Base-by-base conservation (phyloP, 1,284 basidiomycete genomes). In the Sanghuangporus baumii region DNA sequence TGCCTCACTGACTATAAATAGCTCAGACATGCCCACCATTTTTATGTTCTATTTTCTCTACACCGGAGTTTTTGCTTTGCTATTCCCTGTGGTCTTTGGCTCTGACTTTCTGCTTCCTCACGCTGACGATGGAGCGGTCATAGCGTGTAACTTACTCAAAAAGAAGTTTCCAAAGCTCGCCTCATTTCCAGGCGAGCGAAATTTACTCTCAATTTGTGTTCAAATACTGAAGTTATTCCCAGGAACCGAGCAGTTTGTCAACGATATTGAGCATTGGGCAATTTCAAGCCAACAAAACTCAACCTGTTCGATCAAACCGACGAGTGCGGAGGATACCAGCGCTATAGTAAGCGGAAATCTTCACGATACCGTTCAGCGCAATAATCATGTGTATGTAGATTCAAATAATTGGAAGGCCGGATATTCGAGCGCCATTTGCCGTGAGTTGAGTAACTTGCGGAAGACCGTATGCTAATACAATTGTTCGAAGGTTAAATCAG, bases 401-500 rank as follows among this genome's bases (percentile, higher is more conserved):
- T 12, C 37, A 48, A 23, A 41, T 63, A 26, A 50, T 62, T 9
- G 61, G 61, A 26, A 50, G 61, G 38, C n/a, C 46, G 23, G 61
- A 62, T 43, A 59, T 63, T 18, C 63, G 63, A 8, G 51, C 63
- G 3, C 65, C 65, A 11, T 66, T 66, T 60, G 65, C 65, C 12
- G 65, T 66, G 31, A 59, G 62, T 48, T 14, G 16, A 18, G 47
- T 18, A 16, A 23, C 16, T 20, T 48, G 3, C 9, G 7, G 9
- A 48, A 9, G 47, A 20, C 9, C 14, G n/a, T 3, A 6, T 16
- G n/a, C 47, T 48, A 1, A 48, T 20, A 9, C 23, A 20, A 3
- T n/a, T n/a, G 18, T 57, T 31, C 14, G 8, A 48, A 68, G 67
- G 65, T 71, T 14, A 67, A 67, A 47, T 60, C 61, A 1, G 70